These are phyloP conservation scores for Aspergillus sp. DNA, from an alignment of 2,329 filamentous ascomycete genomes.

Conservation along the genomic window DNA sequence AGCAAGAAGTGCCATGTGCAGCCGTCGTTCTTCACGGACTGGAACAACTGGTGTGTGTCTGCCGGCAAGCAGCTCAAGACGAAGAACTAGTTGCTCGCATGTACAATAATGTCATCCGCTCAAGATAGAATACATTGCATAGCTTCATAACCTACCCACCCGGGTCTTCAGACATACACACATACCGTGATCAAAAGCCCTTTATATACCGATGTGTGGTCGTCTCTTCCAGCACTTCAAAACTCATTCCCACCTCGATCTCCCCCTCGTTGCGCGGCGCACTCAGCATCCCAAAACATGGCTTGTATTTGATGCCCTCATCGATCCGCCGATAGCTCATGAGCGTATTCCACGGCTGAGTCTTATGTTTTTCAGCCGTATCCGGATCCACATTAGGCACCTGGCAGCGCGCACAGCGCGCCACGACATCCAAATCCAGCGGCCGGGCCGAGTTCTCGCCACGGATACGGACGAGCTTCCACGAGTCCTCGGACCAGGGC, in stretches of 20 bases:
- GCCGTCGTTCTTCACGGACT: slow-evolving; percentile 67
- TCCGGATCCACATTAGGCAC: slow-evolving; percentile 65
- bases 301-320: slow-evolving; percentile 61
- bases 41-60: slow-evolving; percentile 67
- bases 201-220: slow-evolving; percentile 56
- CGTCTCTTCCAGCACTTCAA: slow-evolving; percentile 60
- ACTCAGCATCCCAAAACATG: slow-evolving; percentile 66
- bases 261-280: slow-evolving; percentile 56
- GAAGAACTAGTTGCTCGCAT: slow-evolving; percentile 13
- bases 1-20: slow-evolving; percentile 60
- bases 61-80: slow-evolving; percentile 43
- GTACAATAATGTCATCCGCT: background rate
- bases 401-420: slow-evolving; percentile 60
- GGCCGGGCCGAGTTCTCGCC: slow-evolving; percentile 1
- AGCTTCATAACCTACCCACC: too few relatives aligned
- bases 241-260: slow-evolving; percentile 57
- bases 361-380: slow-evolving; percentile 58
- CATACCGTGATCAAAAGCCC: slow-evolving; percentile 26
- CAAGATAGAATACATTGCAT: too few relatives aligned
- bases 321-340: slow-evolving; percentile 62
- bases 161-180: background rate
- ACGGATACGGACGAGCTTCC: slow-evolving; percentile 55
- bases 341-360: slow-evolving; percentile 62
- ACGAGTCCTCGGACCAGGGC: slow-evolving; percentile 63
- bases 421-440: slow-evolving; percentile 56